Percentiles rank a stretch among this genome's conserved stretches.
Conservation (phyloP, 805 yeast species). For the Ogataea philodendri region DNA sequence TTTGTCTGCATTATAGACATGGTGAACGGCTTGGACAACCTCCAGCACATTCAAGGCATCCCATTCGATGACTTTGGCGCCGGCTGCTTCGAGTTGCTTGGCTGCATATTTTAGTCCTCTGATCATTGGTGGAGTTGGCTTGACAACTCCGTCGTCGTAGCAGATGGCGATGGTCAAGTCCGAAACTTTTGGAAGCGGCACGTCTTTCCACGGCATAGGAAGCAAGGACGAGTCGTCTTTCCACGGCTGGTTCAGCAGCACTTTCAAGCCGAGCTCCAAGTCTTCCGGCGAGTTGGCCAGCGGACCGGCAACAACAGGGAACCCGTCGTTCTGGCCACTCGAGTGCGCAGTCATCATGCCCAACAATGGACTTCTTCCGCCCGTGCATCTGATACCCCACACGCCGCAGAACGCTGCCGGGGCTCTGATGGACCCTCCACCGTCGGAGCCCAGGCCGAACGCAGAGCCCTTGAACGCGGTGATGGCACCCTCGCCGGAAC, state of each 20-base stretch:
- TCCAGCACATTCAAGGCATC: conserved; percentile 52
- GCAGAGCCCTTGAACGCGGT: conserved; percentile 9
- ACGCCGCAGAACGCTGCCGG: conserved; percentile 56
- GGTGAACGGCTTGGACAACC: conserved; percentile 52
- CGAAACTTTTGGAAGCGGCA: conserved; percentile 35
- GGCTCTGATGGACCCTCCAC: conserved; percentile 9
- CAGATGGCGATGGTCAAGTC: conserved; percentile 46
- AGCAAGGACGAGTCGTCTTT: conserved; percentile 44
- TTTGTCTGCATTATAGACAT: conserved; percentile 61
- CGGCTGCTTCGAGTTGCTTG: conserved; percentile 51
- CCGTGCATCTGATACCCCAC: conserved; percentile 50
- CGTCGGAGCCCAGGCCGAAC: conserved; percentile 9
- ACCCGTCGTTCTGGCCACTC: conserved; percentile 46
- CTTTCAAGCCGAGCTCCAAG: conserved; percentile 47
- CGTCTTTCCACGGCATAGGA: conserved; percentile 53
- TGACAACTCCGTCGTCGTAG: conserved; percentile 47
- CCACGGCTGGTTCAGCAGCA: conserved; percentile 55
- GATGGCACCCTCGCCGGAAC: conserved; percentile 11
- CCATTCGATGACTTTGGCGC: conserved; percentile 53
- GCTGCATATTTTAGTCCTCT: conserved; percentile 47
- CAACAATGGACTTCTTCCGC: conserved; percentile 46
- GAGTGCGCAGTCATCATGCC: conserved; percentile 36
- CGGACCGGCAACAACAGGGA: conserved; percentile 45
- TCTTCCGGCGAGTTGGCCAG: conserved; percentile 48
- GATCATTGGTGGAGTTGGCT: conserved; percentile 48